Evolutionary conservation across 2,329 filamentous ascomycete genomes (phyloP).

Genomic region (Penicillium sp.): DNA sequence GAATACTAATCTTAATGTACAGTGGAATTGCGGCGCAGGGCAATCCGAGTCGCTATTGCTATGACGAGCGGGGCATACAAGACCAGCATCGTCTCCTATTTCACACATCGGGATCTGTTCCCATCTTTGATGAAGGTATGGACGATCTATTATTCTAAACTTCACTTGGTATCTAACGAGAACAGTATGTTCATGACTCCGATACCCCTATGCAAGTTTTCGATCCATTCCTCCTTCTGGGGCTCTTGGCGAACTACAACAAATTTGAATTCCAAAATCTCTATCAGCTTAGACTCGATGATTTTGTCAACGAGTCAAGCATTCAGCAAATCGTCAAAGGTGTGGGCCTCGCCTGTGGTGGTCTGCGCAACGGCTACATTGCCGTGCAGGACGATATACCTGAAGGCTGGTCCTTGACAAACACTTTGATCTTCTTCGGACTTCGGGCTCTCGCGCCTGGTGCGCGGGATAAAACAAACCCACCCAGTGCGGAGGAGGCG

Average conservation of each 20-base stretch:
- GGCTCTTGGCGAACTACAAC: slow-evolving; percentile 94
- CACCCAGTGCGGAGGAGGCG: slow-evolving; percentile 73
- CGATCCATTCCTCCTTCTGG: slow-evolving; percentile 78
- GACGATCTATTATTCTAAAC: neutral
- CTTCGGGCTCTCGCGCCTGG: slow-evolving; percentile 73
- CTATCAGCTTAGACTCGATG: slow-evolving; percentile 85
- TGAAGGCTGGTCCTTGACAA: slow-evolving; percentile 82
- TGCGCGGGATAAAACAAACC: slow-evolving; percentile 59
- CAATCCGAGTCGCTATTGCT: slow-evolving; percentile 76
- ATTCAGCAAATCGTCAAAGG: slow-evolving; percentile 80
- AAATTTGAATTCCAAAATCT: slow-evolving; percentile 99
- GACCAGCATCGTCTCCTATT: slow-evolving; percentile 89
- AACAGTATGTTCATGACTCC: slow-evolving; percentile 76
- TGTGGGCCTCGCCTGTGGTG: slow-evolving; percentile 70
- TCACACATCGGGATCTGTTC: slow-evolving; percentile 92
- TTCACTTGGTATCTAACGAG: slow-evolving; percentile 9
- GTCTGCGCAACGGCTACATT: slow-evolving; percentile 73
- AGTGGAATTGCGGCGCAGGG: slow-evolving; percentile 77
- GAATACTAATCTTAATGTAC: slow-evolving; percentile 2
- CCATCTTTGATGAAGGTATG: slow-evolving; percentile 89
- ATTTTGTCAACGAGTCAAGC: slow-evolving; percentile 89
- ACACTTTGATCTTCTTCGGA: slow-evolving; percentile 80
- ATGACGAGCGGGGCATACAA: slow-evolving; percentile 93
- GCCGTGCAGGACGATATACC: slow-evolving; percentile 86
- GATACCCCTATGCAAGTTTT: slow-evolving; percentile 64